Percentiles rank a stretch among this genome's conserved stretches.
phyloP scores from a whole-genome alignment of 306 rosid genomes.

The Lathyrus sativus region DNA sequence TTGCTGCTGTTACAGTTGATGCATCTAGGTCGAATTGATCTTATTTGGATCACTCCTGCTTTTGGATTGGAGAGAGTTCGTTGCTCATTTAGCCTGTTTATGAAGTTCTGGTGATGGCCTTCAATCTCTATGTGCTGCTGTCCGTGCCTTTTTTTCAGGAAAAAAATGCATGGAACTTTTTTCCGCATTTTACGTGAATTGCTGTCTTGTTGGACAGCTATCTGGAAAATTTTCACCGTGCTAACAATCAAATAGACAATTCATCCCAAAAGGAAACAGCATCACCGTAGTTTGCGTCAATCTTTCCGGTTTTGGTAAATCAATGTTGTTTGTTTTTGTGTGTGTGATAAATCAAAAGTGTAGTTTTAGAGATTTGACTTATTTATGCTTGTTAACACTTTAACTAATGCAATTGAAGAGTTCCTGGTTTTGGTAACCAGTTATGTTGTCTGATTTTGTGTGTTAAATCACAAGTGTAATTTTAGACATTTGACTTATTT shows the following conservation, averaged over 20 bases:
- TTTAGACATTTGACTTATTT: not conserved
- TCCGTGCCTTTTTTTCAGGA: not conserved
- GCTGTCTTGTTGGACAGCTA: slow-evolving; percentile 3
- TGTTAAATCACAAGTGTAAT: not conserved
- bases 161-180: not conserved
- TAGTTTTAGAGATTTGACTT: not conserved
- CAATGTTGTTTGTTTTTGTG: not conserved
- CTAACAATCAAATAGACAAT: not conserved
- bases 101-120: not conserved
- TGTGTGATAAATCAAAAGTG: not conserved
- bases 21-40: not conserved
- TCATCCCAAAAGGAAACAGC: not conserved
- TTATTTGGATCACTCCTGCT: not conserved
- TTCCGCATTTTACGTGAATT: not conserved
- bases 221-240: not conserved
- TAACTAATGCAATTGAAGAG: no score
- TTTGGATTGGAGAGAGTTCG: not conserved
- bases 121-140: not conserved
- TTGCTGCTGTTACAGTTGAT: not conserved
- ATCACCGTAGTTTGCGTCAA: not conserved
- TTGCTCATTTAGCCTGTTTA: not conserved
- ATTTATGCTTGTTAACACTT: not conserved
- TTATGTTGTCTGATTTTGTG: not conserved
- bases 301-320: not conserved
- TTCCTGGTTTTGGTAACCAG: no score